Evolutionary conservation across 2,329 filamentous ascomycete species (phyloP).

Genomic region (Penicillium sp.): DNA sequence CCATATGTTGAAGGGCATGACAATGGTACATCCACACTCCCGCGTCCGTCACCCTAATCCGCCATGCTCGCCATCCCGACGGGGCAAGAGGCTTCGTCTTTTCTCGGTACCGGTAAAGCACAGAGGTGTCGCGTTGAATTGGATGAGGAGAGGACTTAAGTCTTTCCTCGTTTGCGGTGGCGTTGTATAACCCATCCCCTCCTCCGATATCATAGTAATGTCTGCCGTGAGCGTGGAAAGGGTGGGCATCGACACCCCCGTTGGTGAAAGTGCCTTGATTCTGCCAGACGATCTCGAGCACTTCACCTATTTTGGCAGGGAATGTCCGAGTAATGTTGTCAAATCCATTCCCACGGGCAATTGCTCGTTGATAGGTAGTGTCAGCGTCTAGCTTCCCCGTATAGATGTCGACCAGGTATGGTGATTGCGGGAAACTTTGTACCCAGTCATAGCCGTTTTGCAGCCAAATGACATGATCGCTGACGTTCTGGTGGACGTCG

Average conservation of each 20-base stretch:
- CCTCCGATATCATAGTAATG: constrained; percentile 53
- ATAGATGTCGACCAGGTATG: constrained; percentile 55
- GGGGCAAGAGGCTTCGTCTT: constrained; percentile 46
- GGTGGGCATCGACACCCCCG: constrained; percentile 46
- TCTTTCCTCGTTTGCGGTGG: constrained; percentile 46
- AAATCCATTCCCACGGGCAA: constrained; percentile 36
- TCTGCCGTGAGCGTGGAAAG: constrained; percentile 52
- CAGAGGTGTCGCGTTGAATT: constrained; percentile 54
- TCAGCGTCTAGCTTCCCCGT: constrained; percentile 41
- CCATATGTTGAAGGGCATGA: constrained; percentile 13
- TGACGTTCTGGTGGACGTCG: constrained; percentile 40
- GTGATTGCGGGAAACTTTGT: constrained; percentile 40
- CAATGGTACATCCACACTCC: constrained; percentile 38
- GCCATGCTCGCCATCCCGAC: constrained; percentile 66
- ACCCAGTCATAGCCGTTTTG: constrained; percentile 54
- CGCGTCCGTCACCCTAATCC: constrained; percentile 56
- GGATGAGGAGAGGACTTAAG: constrained; percentile 46
- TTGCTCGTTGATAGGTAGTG: constrained; percentile 44
- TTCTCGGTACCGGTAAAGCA: constrained; percentile 59
- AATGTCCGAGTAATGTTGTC: constrained; percentile 47
- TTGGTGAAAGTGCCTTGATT: constrained; percentile 35
- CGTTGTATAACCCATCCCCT: constrained; percentile 52
- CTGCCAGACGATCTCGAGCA: constrained; percentile 51
- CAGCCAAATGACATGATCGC: constrained; percentile 28
- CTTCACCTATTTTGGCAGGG: constrained; percentile 51